Evolutionary conservation across 129 eudicot genomes (phyloP), one percentile per base, ranked within the genome.

Genomic region (Dittrichia graveolens): DNA sequence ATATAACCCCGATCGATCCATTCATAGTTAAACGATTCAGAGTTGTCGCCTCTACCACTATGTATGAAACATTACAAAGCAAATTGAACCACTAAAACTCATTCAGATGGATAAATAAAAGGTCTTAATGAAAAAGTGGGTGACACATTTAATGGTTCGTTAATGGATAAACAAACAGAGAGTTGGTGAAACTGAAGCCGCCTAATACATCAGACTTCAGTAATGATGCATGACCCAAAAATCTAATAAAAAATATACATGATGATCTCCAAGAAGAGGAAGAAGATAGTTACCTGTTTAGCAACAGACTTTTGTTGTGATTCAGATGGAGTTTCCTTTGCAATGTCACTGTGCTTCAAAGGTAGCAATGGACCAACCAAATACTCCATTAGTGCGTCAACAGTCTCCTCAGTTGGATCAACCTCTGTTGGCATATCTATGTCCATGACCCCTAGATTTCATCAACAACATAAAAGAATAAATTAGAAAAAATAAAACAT

Each of bases 341-440:
- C 50, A 61, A 61, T 52, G 39, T 73, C 73, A 8, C 18, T 65
- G 47, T 78, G 53, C 57, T 71, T 85, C 64, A 75, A 65, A 61
- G 86, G 88, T 63, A 88, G 67, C 77, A 88, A 69, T n/a, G 95
- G 95, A 46, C 76, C 86, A 60, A 88, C 95, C 81, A 88, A 72
- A 31, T 80, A 79, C 8, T 88, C 88, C 68, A 88, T 19, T 69
- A 88, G 65, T 9, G 88, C 95, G 12, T 42, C 69, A 47, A 85
- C 75, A 6, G 80, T 82, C 37, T 82, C 95, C 73, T 88, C 90
- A 7, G 88, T 75, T 24, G 90, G 84, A 31, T 83, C 73, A 54
- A 58, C 75, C 50, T 79, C 84, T 37, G 67, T 38, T 53, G 75
- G 46, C 34, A 68, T 62, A 54, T 78, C 76, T 62, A 78, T 74